Evolutionary conservation across 2,329 filamentous ascomycete genomes (phyloP).

Genomic region (Neocatenulostroma microsporum): DNA sequence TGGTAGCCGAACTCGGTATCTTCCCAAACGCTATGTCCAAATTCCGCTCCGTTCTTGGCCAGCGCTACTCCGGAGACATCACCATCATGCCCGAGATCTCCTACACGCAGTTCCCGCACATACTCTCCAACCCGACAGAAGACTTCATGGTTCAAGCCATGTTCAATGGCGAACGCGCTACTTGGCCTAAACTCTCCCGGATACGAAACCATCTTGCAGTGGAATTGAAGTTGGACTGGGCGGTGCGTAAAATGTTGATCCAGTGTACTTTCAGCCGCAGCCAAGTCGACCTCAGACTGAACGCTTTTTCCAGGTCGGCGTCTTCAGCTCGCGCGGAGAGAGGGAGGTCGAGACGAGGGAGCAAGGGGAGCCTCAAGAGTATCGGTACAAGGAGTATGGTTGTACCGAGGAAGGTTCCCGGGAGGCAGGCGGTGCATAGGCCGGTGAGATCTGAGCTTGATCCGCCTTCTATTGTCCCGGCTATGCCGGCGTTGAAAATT

Average conservation of each 20-base stretch:
- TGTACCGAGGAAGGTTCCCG: constrained; percentile 1
- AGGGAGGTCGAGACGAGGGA: constrained; percentile 6
- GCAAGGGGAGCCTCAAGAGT: constrained; percentile 9
- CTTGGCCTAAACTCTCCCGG: constrained; percentile 81
- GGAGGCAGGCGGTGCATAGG: constrained; percentile 1
- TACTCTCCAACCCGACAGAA: constrained; percentile 74
- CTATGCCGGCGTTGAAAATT: background rate
- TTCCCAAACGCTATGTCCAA: constrained; percentile 75
- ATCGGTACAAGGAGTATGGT: constrained; percentile 7
- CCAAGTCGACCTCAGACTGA: constrained; percentile 50
- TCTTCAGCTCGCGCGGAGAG: background rate
- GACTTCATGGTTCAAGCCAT: constrained; percentile 81
- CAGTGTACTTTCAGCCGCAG: constrained; percentile 62
- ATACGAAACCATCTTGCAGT: constrained; percentile 83
- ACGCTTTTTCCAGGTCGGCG: constrained; percentile 10
- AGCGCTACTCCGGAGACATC: constrained; percentile 91
- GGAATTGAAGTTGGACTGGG: constrained; percentile 72
- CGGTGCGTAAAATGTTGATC: constrained; percentile 61
- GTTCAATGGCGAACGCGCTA: constrained; percentile 71
- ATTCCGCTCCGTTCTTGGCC: constrained; percentile 63
- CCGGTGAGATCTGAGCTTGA: constrained; percentile 8
- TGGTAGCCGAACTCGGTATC: constrained; percentile 70
- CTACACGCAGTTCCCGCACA: constrained; percentile 63
- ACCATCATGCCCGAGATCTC: constrained; percentile 80
- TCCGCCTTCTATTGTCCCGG: background rate